Conservation (phyloP, 2,329 filamentous ascomycete species). For the Aspergillus intermedius region DNA sequence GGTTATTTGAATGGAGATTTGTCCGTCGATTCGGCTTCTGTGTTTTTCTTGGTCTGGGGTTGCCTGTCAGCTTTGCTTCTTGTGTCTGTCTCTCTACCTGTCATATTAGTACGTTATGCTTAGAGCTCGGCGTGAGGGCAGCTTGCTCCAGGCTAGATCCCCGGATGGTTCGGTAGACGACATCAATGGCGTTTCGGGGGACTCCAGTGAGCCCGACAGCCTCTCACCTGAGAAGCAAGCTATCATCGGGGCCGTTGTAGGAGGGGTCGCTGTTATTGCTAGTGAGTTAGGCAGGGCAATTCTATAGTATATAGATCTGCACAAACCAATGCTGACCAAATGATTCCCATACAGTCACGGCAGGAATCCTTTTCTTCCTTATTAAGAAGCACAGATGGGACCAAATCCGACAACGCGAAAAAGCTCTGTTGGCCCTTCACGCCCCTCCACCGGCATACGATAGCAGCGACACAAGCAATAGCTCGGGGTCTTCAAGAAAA, state of each 20-base stretch:
- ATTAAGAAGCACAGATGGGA: constrained; percentile 19
- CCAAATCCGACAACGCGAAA: constrained; percentile 14
- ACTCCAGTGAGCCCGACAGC: too few relatives aligned
- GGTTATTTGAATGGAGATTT: neutral
- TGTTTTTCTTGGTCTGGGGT: neutral
- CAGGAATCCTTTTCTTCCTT: constrained; percentile 18
- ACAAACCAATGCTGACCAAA: neutral
- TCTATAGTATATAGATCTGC: neutral
- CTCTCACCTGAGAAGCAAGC: constrained; percentile 6
- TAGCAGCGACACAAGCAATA: neutral
- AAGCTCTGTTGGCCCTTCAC: constrained; percentile 10
- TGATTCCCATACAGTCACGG: constrained; percentile 15
- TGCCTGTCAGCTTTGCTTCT: neutral
- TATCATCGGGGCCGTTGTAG: constrained; percentile 24
- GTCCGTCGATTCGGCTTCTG: neutral
- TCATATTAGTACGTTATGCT: neutral
- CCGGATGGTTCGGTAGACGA: too few relatives aligned
- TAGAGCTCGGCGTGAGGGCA: neutral
- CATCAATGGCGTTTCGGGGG: too few relatives aligned
- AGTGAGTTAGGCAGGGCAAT: constrained; percentile 13
- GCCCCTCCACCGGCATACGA: constrained; percentile 1
- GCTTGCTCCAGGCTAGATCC: too few relatives aligned
- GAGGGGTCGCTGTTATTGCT: constrained; percentile 18
- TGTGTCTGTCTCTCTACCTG: neutral
- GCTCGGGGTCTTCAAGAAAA: neutral